Conservation (phyloP, 805 yeast genomes). For the Cyberlindnera euphorbiiphila region DNA sequence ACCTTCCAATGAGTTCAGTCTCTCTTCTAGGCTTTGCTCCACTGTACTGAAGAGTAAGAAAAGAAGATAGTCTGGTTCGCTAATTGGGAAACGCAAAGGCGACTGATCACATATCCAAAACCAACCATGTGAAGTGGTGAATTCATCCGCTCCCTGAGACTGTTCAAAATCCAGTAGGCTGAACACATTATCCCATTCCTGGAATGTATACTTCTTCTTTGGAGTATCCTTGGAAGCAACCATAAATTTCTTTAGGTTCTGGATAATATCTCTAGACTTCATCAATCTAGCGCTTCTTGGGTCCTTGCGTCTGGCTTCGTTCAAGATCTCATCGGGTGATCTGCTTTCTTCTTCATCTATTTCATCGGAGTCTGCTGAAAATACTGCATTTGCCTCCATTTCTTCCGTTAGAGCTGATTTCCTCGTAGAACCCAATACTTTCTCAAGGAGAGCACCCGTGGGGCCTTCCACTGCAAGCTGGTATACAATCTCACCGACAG, state of each 20-base stretch:
- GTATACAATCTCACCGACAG: slow-evolving; percentile 60
- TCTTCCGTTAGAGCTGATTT: background rate
- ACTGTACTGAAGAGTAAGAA: slow-evolving; percentile 32
- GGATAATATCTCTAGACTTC: slow-evolving; percentile 18
- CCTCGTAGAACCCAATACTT: slow-evolving; percentile 8
- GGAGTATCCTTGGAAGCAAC: slow-evolving; percentile 16
- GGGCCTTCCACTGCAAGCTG: slow-evolving; percentile 22
- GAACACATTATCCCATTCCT: slow-evolving; percentile 48
- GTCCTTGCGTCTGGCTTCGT: slow-evolving; percentile 4
- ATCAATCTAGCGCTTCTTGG: slow-evolving; percentile 3
- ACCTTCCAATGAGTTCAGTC: slow-evolving; percentile 5
- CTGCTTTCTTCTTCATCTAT: slow-evolving; percentile 15
- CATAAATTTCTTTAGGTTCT: slow-evolving; percentile 18
- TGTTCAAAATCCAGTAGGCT: slow-evolving; percentile 31
- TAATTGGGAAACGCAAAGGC: slow-evolving; percentile 66
- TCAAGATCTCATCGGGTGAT: slow-evolving; percentile 16
- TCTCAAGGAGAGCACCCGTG: slow-evolving; percentile 6
- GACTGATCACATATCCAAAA: slow-evolving; percentile 67
- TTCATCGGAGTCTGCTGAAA: slow-evolving; percentile 2
- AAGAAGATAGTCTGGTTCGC: slow-evolving; percentile 62
- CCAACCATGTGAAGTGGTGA: slow-evolving; percentile 23
- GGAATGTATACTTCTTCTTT: slow-evolving; percentile 40
- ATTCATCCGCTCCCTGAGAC: slow-evolving; percentile 16
- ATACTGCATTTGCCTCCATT: background rate
- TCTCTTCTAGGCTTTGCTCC: slow-evolving; percentile 13